These are phyloP conservation scores for Starmerella sp. DNA, from an alignment of 805 yeast genomes.

Conservation along the genomic window DNA sequence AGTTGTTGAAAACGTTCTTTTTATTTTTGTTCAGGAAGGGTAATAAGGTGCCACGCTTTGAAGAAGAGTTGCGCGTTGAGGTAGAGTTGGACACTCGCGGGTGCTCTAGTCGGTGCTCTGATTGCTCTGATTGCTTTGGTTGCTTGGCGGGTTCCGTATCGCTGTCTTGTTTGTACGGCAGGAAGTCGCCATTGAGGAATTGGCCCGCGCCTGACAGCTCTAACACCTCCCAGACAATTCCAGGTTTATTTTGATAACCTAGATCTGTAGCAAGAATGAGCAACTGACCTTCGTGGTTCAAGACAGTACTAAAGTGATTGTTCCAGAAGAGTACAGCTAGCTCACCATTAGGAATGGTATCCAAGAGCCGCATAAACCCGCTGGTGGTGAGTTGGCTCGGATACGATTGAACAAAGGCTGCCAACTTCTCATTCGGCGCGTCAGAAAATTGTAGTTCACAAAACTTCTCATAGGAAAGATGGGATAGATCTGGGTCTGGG, in stretches of 20 bases:
- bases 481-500: conserved; percentile 22
- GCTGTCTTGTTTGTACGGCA: conserved; percentile 29
- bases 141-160: conserved; percentile 28
- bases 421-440: conserved; percentile 36
- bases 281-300: conserved; percentile 35
- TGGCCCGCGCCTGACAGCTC: conserved; percentile 63
- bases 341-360: conserved; percentile 40
- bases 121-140: conserved; percentile 20
- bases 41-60: too few relatives aligned
- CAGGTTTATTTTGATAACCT: conserved; percentile 40
- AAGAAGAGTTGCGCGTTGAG: too few relatives aligned
- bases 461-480: conserved; percentile 36
- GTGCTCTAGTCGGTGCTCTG: too few relatives aligned
- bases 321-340: conserved; percentile 73
- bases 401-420: conserved; percentile 46
- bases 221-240: conserved; percentile 76
- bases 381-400: conserved; percentile 63
- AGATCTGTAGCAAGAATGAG: conserved; percentile 64
- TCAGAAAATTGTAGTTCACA: conserved; percentile 52
- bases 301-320: conserved; percentile 73
- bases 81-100: too few relatives aligned
- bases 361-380: conserved; percentile 46
- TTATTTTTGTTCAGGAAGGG: too few relatives aligned
- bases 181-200: conserved; percentile 56
- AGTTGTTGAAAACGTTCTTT: too few relatives aligned